phyloP scores from a whole-genome alignment of 1,284 basidiomycete species.

The Amylostereum chailletii region DNA sequence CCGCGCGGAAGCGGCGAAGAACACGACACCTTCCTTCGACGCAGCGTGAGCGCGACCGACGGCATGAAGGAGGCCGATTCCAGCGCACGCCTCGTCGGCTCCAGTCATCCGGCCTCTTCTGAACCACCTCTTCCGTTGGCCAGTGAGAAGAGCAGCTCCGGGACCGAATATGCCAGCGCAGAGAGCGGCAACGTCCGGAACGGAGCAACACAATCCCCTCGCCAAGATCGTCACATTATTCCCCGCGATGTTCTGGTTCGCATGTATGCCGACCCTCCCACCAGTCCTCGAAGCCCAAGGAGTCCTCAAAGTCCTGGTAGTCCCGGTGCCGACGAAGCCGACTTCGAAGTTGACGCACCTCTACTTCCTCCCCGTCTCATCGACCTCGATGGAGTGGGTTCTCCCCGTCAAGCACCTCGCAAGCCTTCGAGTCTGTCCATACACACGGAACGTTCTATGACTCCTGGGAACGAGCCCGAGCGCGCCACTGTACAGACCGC shows the following conservation, averaged over 20 bases:
- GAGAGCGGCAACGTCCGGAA: neutral
- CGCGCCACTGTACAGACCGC: constrained; percentile 48
- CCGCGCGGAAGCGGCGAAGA: constrained; percentile 62
- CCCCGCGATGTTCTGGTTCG: constrained; percentile 22
- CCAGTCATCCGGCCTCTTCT: constrained; percentile 11
- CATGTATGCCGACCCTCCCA: constrained; percentile 15
- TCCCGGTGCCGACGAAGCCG: constrained; percentile 18
- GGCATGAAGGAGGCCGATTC: constrained; percentile 9
- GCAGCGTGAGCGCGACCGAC: constrained; percentile 13
- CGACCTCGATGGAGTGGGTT: constrained; percentile 24
- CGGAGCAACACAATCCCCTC: constrained; percentile 3
- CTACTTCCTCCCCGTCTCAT: constrained; percentile 32
- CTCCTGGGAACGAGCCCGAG: constrained; percentile 22
- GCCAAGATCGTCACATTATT: constrained; percentile 19
- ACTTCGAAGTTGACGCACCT: constrained; percentile 23
- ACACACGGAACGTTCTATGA: constrained; percentile 20
- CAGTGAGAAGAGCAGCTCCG: constrained; percentile 13
- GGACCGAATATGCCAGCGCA: neutral
- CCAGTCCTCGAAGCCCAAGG: constrained; percentile 14
- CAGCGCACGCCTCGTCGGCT: constrained; percentile 17
- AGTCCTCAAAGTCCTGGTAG: constrained; percentile 15
- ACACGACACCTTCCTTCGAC: constrained; percentile 48
- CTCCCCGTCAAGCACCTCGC: constrained; percentile 23
- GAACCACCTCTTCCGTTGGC: constrained; percentile 14
- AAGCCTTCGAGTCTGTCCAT: constrained; percentile 18